These are phyloP conservation scores for Auxenochlorella pyrenoidosa DNA, from an alignment of 139 green algal species.

Conservation along the genomic window DNA sequence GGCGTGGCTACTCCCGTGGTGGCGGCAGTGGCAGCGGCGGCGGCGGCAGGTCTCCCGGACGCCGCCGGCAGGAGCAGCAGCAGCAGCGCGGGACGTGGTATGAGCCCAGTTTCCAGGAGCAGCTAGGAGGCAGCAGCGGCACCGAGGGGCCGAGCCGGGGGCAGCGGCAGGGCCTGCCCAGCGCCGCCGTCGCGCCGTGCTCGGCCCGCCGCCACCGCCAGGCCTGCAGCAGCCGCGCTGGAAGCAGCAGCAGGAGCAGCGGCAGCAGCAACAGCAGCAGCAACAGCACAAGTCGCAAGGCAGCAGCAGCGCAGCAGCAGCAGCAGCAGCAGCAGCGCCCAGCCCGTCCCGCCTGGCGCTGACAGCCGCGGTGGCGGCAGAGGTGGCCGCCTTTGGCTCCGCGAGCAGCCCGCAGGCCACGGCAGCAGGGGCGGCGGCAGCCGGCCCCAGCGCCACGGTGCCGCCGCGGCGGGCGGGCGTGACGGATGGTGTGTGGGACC, in stretches of 20 bases:
- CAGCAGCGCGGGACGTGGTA: not conserved
- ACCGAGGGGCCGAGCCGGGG: not conserved
- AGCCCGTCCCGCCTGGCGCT: not conserved
- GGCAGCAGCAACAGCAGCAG: not conserved
- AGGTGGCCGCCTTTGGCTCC: conserved; percentile 14
- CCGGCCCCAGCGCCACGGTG: conserved; percentile 13
- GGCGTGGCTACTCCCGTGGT: not conserved
- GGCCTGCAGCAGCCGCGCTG: not conserved
- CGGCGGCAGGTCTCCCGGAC: not conserved
- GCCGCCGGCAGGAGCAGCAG: not conserved
- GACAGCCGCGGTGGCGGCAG: conserved; percentile 1
- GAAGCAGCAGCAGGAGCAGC: not conserved
- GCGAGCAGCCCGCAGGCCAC: not conserved
- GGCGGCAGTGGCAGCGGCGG: not conserved
- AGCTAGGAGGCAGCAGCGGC: not conserved
- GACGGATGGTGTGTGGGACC: conserved; percentile 60
- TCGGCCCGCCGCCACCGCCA: too few relatives aligned
- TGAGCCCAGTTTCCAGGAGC: not conserved
- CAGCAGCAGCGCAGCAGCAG: not conserved
- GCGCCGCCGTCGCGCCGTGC: not conserved
- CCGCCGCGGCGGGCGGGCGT: conserved; percentile 40
- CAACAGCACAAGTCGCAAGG: not conserved
- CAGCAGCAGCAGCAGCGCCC: not conserved
- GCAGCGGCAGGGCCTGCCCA: not conserved
- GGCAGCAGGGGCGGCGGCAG: not conserved